Conservation (phyloP, 805 yeast species). For the Myxozyma sirexii region DNA sequence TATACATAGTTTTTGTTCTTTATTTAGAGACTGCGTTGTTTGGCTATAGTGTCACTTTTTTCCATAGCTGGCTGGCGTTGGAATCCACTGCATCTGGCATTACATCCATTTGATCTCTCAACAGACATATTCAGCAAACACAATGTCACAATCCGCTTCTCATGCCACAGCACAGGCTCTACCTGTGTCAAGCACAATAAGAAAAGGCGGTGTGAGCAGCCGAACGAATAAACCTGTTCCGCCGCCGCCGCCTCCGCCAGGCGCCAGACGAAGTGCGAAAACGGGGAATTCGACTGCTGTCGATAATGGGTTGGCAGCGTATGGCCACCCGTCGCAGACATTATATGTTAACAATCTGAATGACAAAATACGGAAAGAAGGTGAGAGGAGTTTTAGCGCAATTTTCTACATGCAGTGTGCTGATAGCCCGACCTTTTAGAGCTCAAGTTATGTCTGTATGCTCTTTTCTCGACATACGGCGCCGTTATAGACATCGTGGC, state of each 20-base stretch:
- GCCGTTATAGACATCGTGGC: conserved; percentile 44
- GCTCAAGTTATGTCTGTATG: conserved; percentile 42
- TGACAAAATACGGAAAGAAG: conserved; percentile 43
- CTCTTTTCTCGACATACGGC: conserved; percentile 47
- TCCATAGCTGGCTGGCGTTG: no score
- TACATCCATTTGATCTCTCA: background rate
- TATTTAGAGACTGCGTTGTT: no score
- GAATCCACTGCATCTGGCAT: background rate
- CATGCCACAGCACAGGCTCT: background rate
- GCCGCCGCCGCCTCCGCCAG: conserved; percentile 22
- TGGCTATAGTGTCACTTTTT: no score
- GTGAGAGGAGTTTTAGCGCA: conserved; percentile 25
- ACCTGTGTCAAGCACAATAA: background rate
- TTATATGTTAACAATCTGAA: conserved; percentile 46
- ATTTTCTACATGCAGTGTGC: background rate
- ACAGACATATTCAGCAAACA: background rate
- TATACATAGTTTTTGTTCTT: no score
- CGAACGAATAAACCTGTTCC: conserved; percentile 15
- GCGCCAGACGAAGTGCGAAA: background rate
- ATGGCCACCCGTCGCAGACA: conserved; percentile 39
- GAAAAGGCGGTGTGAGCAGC: conserved; percentile 11
- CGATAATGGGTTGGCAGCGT: background rate
- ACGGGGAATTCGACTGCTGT: background rate
- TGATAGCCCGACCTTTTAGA: conserved; percentile 33
- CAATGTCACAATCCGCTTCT: conserved; percentile 2